Percentiles rank a stretch among this genome's conserved stretches.
phyloP scores from a whole-genome alignment of 176 grass and related monocot species.

The Carex kokanica region DNA sequence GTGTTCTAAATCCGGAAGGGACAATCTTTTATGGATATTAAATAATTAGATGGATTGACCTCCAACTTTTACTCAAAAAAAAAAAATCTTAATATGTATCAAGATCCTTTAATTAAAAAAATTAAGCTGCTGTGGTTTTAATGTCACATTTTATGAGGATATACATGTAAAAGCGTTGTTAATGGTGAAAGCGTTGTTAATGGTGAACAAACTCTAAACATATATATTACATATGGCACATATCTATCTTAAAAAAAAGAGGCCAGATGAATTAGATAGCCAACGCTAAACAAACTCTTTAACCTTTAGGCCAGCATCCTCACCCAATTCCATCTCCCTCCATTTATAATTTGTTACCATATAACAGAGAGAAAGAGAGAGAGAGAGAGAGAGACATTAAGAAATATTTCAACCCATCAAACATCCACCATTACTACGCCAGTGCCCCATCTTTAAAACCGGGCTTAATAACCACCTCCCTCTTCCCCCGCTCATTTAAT shows the following conservation, averaged over 20 bases:
- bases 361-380: not conserved
- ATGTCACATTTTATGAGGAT: not conserved
- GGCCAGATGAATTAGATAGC: conserved; percentile 20
- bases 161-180: not conserved
- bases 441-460: conserved; percentile 17
- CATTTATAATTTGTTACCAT: conserved; percentile 7
- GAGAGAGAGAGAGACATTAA: not conserved
- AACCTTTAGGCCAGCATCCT: not conserved
- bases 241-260: not conserved
- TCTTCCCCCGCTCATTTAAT: conserved; percentile 20
- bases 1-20: no score
- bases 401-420: not conserved
- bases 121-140: not conserved
- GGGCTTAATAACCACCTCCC: not conserved
- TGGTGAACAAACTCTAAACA: no score
- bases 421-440: conserved; percentile 14
- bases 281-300: conserved; percentile 18
- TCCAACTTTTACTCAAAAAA: no score
- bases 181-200: no score
- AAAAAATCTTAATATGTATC: no score
- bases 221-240: not conserved
- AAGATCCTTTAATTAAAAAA: no score
- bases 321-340: not conserved
- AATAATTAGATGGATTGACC: no score
- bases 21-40: no score